Percentiles rank a stretch among this genome's conserved stretches.
These are phyloP conservation scores for Kluyveromyces marxianus DNA, from an alignment of 1,139 yeast genomes.

Conservation along the genomic window DNA sequence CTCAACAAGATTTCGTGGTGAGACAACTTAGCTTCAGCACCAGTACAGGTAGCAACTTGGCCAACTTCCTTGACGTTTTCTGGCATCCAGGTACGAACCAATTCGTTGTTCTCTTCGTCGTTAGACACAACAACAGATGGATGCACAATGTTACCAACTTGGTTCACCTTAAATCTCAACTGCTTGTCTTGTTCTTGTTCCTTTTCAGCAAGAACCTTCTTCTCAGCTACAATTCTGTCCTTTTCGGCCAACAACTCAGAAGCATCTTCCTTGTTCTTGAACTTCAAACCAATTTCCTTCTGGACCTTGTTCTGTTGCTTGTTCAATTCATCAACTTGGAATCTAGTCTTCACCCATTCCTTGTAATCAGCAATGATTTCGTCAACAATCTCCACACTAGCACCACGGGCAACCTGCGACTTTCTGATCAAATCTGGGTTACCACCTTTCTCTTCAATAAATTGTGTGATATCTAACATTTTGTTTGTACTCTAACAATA, in stretches of 20 bases:
- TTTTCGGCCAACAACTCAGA: conserved; percentile 72
- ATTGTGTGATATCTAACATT: conserved; percentile 89
- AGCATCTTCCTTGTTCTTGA: conserved; percentile 94
- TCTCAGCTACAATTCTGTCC: conserved; percentile 62
- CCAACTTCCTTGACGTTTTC: conserved; percentile 48
- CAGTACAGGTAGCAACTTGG: conserved; percentile 63
- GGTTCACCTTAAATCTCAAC: conserved; percentile 73
- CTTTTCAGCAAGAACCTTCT: conserved; percentile 53
- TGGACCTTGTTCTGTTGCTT: conserved; percentile 81
- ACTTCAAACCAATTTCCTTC: conserved; percentile 86
- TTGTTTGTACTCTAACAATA: background rate
- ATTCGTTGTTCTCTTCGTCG: conserved; percentile 85
- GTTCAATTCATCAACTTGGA: conserved; percentile 84
- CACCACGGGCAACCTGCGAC: conserved; percentile 94
- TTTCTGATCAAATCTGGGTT: conserved; percentile 80
- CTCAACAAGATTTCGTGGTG: conserved; percentile 94
- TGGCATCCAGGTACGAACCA: conserved; percentile 85
- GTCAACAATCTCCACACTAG: conserved; percentile 87
- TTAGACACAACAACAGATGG: conserved; percentile 79
- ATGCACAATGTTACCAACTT: conserved; percentile 90
- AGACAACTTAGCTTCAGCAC: conserved; percentile 71
- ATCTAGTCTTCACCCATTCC: conserved; percentile 88
- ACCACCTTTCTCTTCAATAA: conserved; percentile 94
- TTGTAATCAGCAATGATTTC: conserved; percentile 88
- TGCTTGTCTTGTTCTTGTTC: conserved; percentile 77